phyloP scores from a whole-genome alignment of 2,329 filamentous ascomycete species.

The Pseudogymnoascus sp. region DNA sequence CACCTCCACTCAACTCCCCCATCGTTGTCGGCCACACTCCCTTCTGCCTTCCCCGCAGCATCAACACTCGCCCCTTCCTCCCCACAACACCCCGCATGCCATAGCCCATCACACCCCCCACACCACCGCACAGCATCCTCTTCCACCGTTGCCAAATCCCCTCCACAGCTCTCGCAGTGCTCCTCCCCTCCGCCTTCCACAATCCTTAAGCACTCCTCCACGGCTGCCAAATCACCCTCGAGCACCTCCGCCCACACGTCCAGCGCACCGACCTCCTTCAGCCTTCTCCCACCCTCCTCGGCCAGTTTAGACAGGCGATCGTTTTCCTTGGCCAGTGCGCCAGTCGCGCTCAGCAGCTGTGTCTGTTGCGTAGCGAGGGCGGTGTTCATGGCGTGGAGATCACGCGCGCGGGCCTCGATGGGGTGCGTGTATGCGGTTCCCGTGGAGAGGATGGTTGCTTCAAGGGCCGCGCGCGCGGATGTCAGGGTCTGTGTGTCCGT shows the following conservation, averaged over 20 bases:
- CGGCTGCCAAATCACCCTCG: conserved; percentile 56
- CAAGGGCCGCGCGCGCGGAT: conserved; percentile 51
- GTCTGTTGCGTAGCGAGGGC: conserved; percentile 61
- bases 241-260: conserved; percentile 85
- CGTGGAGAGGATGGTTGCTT: conserved; percentile 45
- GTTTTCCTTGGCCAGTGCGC: conserved; percentile 53
- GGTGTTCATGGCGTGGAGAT: conserved; percentile 61
- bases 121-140: conserved; percentile 10
- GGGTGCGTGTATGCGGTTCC: conserved; percentile 63
- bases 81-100: neutral
- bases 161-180: neutral
- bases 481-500: conserved; percentile 34
- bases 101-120: neutral
- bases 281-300: conserved; percentile 50
- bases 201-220: conserved; percentile 57
- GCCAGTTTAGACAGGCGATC: conserved; percentile 58
- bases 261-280: conserved; percentile 74
- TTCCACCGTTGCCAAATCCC: conserved; percentile 5
- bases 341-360: conserved; percentile 54
- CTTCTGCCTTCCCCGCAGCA: neutral
- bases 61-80: neutral
- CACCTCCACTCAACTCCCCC: conserved; percentile 3
- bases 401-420: conserved; percentile 58
- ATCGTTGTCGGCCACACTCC: neutral
- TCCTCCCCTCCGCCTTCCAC: conserved; percentile 30